A percentile compares a stretch with the other conserved stretches of the same genome.
These are phyloP conservation scores for Patellifolia procumbens DNA, from an alignment of 179 eudicot genomes.

Conservation along the genomic window DNA sequence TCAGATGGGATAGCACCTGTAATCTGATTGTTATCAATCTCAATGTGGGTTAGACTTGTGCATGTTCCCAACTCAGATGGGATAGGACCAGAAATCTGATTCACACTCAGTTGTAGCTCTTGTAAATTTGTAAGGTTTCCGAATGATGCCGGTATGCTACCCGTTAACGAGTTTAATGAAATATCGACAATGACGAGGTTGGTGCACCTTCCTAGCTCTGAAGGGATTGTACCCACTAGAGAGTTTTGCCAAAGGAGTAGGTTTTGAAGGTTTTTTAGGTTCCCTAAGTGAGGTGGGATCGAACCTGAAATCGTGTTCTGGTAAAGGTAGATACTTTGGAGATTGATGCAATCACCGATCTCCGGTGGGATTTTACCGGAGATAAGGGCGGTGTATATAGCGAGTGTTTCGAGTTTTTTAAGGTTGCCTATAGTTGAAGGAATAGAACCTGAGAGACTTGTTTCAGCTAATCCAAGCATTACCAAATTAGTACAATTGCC, in stretches of 20 bases:
- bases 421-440: slow-evolving; percentile 69
- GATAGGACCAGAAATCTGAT: slow-evolving; percentile 70
- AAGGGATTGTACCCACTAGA: slow-evolving; percentile 70
- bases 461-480: slow-evolving; percentile 87
- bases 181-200: slow-evolving; percentile 54
- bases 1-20: slow-evolving; percentile 71
- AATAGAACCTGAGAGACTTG: slow-evolving; percentile 75
- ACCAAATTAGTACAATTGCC: slow-evolving; percentile 67
- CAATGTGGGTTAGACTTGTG: slow-evolving; percentile 59
- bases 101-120: slow-evolving; percentile 77
- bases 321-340: slow-evolving; percentile 69
- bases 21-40: slow-evolving; percentile 84
- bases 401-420: slow-evolving; percentile 73
- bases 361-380: slow-evolving; percentile 88
- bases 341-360: slow-evolving; percentile 66
- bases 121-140: slow-evolving; percentile 62
- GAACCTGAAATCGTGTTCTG: slow-evolving; percentile 81
- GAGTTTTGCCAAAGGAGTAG: slow-evolving; percentile 83
- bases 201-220: slow-evolving; percentile 58
- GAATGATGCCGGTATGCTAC: slow-evolving; percentile 57
- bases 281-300: slow-evolving; percentile 60
- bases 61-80: slow-evolving; percentile 75
- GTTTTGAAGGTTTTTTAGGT: slow-evolving; percentile 55
- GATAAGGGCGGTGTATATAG: slow-evolving; percentile 73
- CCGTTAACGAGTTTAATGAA: slow-evolving; percentile 77